These are phyloP conservation scores for Leishmania turanica DNA, from an alignment of 208 protist genomes.

Conservation along the genomic window DNA sequence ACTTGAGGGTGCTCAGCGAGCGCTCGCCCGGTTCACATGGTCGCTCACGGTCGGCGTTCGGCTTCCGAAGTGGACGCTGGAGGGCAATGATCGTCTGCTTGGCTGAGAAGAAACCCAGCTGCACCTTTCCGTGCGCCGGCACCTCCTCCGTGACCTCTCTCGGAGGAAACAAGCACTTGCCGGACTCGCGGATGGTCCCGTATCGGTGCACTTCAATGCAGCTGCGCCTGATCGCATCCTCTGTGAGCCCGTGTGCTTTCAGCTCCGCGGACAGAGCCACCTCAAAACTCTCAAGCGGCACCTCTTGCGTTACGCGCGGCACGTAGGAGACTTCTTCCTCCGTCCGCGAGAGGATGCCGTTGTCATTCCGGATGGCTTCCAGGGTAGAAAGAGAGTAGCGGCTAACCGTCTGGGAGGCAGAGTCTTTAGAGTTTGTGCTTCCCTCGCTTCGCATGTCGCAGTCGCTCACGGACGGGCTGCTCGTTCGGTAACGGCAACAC, in stretches of 20 bases:
- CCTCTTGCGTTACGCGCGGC: conserved; percentile 12
- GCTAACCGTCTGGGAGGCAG: conserved; percentile 18
- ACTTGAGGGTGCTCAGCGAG: conserved; percentile 51
- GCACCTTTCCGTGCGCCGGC: conserved; percentile 62
- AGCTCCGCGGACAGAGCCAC: conserved; percentile 37
- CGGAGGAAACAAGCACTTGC: conserved; percentile 76
- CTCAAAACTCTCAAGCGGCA: conserved; percentile 61
- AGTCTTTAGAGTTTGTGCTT: conserved; percentile 4
- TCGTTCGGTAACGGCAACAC: not conserved
- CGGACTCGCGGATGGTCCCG: conserved; percentile 76
- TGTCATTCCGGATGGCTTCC: conserved; percentile 50
- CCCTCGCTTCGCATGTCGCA: not conserved
- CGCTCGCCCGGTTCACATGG: conserved; percentile 29
- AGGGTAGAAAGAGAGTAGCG: conserved; percentile 26
- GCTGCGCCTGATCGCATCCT: conserved; percentile 43
- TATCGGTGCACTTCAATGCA: conserved; percentile 67
- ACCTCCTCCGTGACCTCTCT: conserved; percentile 40
- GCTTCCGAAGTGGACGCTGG: conserved; percentile 20
- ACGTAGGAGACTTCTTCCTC: conserved; percentile 11
- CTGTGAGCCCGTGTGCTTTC: conserved; percentile 28
- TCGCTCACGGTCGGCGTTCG: conserved; percentile 53
- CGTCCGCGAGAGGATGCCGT: conserved; percentile 50
- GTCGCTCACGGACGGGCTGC: not conserved
- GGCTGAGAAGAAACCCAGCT: conserved; percentile 86
- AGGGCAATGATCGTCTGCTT: conserved; percentile 76